Evolutionary conservation across 129 eudicot genomes (phyloP).

Genomic region (Calendula officinalis): DNA sequence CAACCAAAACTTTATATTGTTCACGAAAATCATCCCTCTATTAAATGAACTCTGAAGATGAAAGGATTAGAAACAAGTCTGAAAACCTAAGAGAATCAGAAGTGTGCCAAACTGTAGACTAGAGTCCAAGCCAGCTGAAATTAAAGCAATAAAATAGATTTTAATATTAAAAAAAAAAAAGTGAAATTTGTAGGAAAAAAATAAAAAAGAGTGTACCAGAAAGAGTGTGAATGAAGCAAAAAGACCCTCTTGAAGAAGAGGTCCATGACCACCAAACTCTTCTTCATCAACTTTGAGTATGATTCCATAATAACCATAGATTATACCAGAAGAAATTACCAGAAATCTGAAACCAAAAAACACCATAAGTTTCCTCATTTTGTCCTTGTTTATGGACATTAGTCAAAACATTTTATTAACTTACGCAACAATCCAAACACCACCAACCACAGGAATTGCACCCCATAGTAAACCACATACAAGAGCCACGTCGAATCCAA

Average conservation of each 20-base stretch:
- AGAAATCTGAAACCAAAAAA: slow-evolving; percentile 57
- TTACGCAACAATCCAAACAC: slow-evolving; percentile 85
- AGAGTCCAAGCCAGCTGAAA: slow-evolving; percentile 94
- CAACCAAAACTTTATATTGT: slow-evolving; percentile 7
- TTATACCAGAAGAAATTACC: slow-evolving; percentile 67
- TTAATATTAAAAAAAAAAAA: neutral
- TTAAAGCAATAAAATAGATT: neutral
- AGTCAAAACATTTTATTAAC: slow-evolving; percentile 23
- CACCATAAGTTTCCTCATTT: neutral
- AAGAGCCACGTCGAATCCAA: slow-evolving; percentile 93
- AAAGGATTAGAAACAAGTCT: neutral
- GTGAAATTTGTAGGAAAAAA: neutral
- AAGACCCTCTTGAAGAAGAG: slow-evolving; percentile 97
- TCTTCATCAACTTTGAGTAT: slow-evolving; percentile 89
- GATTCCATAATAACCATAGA: slow-evolving; percentile 79
- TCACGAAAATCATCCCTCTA: neutral
- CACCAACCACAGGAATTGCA: slow-evolving; percentile 88
- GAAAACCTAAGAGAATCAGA: slow-evolving; percentile 31
- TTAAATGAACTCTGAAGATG: slow-evolving; percentile 16
- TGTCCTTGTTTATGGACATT: too few species aligned
- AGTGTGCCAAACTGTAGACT: slow-evolving; percentile 96
- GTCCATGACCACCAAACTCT: slow-evolving; percentile 94
- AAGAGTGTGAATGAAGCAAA: slow-evolving; percentile 89
- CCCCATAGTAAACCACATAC: slow-evolving; percentile 91
- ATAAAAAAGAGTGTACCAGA: slow-evolving; percentile 47